Evolutionary conservation across 345 rosid genomes (phyloP), one percentile per base, ranked within the genome.

Genomic region (Citrus trifoliata): DNA sequence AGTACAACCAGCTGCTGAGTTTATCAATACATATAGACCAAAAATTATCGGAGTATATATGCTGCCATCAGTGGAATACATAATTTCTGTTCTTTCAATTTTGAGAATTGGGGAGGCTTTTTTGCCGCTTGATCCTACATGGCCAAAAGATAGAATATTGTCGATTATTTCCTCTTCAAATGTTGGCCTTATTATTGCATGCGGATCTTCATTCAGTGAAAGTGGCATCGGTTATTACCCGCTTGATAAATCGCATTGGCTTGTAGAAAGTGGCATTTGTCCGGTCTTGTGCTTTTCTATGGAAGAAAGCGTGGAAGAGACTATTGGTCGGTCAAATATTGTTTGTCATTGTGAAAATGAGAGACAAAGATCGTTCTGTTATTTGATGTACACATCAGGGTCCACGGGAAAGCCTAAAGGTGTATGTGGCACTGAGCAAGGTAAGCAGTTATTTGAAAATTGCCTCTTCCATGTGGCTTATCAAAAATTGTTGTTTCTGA

Each of bases 361-460:
- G 56, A 76, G 76, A 27, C 78, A 84, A 53, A 90, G 97, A 75
- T 62, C 67, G 25, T 94, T 94, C 80, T 91, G 97, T 81, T 96
- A 91, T 88, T 71, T 96, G 48, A 88, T 96, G 91, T 94, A 90
- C 83, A 96, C 99, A 12, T 96, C 98, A 5, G 99, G 99, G 71
- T 96, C 99, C 18, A 90, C 93, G 37, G 99, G 98, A 74, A 86
- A 76, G 71, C 98, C 99, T 25, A 96, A 94, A 89, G 98, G 97
- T 33, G 92, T 96, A 53, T 91, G 93, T 76, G 99, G 98, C 73
- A 91, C 98, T 40, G 97, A 96, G 78, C 80, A 87, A 89, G 99
- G 99, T 93, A 75, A 69, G 79, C 53, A 24, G 40, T 76, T 83
- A 19, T 37, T 27, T 61, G 18, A 38, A 40, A 3, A 19, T 10